phyloP scores from a whole-genome alignment of 805 yeast genomes.

The Scheffersomyces spartinae region DNA sequence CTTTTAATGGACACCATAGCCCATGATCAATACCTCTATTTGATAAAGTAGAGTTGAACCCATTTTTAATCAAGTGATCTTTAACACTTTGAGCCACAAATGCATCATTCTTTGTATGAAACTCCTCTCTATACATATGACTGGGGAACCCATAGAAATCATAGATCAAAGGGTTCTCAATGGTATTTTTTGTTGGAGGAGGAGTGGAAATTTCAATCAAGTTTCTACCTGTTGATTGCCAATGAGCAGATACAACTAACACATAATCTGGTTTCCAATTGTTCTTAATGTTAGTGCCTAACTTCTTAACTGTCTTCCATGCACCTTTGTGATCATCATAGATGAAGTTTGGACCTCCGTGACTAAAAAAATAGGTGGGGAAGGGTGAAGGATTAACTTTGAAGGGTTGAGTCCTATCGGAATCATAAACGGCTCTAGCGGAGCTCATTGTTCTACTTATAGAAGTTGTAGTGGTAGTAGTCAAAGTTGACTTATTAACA shows the following conservation, averaged over 20 bases:
- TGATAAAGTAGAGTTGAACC: slow-evolving; percentile 32
- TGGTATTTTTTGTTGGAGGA: slow-evolving; percentile 2
- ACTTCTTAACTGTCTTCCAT: slow-evolving; percentile 32
- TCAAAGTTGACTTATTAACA: no score
- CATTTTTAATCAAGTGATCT: slow-evolving; percentile 25
- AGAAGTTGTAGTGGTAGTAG: no score
- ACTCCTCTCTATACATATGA: slow-evolving; percentile 50
- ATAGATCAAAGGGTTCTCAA: slow-evolving; percentile 50
- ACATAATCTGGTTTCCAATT: slow-evolving; percentile 52
- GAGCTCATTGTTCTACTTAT: no score
- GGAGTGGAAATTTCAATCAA: slow-evolving; percentile 41
- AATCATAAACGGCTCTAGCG: no score
- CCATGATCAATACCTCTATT: slow-evolving; percentile 77
- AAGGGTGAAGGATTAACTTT: no score
- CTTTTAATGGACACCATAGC: slow-evolving; percentile 69
- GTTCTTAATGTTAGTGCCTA: slow-evolving; percentile 42
- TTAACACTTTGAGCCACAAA: slow-evolving; percentile 34
- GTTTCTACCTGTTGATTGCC: slow-evolving; percentile 41
- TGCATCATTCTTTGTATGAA: slow-evolving; percentile 37
- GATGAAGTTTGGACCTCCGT: slow-evolving; percentile 77
- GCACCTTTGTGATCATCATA: slow-evolving; percentile 52
- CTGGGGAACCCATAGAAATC: slow-evolving; percentile 69
- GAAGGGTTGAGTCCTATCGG: no score
- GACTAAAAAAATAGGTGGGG: slow-evolving; percentile 65
- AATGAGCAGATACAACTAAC: slow-evolving; percentile 65